Conservation (phyloP, 1,284 basidiomycete genomes). For the Tilletia setariae region DNA sequence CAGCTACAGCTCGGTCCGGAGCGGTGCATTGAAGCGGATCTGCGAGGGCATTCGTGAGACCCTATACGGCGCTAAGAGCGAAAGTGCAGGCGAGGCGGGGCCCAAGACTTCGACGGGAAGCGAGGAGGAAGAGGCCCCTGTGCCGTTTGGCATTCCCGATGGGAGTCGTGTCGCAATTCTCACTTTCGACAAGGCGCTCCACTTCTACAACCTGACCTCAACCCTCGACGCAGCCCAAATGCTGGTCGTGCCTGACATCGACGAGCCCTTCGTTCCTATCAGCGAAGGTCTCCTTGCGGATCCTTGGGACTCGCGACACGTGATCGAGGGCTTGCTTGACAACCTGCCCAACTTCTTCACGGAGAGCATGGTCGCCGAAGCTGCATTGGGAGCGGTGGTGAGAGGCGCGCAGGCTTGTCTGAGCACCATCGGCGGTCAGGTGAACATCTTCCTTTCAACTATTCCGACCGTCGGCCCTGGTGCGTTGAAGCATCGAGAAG, state of each 20-base stretch:
- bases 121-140: slow-evolving; percentile 29
- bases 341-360: slow-evolving; percentile 68
- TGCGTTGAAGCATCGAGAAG: slow-evolving; percentile 63
- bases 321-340: slow-evolving; percentile 67
- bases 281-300: slow-evolving; percentile 75
- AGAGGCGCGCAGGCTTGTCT: slow-evolving; percentile 63
- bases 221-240: slow-evolving; percentile 64
- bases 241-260: slow-evolving; percentile 80
- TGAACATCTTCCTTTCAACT: slow-evolving; percentile 75
- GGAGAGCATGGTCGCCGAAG: slow-evolving; percentile 60
- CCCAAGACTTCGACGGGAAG: slow-evolving; percentile 25
- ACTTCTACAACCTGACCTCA: slow-evolving; percentile 87
- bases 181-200: slow-evolving; percentile 77
- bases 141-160: slow-evolving; percentile 50
- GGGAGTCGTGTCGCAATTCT: slow-evolving; percentile 64
- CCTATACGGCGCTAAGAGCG: slow-evolving; percentile 60
- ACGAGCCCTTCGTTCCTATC: slow-evolving; percentile 86
- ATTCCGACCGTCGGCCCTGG: slow-evolving; percentile 78
- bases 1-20: slow-evolving; percentile 67
- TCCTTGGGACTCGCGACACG: slow-evolving; percentile 66
- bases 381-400: slow-evolving; percentile 77
- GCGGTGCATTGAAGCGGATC: slow-evolving; percentile 71
- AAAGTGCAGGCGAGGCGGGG: slow-evolving; percentile 34
- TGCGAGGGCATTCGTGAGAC: slow-evolving; percentile 67
- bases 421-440: slow-evolving; percentile 78